Conservation (phyloP, 208 protist genomes). For the Kentomonas sorsogonicus region DNA sequence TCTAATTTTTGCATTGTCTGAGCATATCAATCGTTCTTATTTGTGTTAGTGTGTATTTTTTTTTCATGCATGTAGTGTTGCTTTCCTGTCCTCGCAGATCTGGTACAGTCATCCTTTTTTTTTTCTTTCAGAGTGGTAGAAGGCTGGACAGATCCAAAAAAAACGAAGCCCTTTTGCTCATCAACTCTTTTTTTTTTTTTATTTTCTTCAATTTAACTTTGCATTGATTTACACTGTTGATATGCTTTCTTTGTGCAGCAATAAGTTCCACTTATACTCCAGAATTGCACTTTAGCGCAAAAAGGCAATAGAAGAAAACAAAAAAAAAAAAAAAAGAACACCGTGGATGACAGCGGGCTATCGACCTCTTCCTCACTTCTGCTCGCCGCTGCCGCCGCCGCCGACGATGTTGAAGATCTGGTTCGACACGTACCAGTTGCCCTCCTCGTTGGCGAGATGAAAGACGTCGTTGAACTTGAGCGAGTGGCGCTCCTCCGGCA, state of each 20-base stretch:
- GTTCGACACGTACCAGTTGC: constrained; percentile 84
- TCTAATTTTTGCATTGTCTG: too few species aligned
- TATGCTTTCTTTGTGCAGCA: too few species aligned
- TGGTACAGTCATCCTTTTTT: too few species aligned
- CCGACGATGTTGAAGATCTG: constrained; percentile 88
- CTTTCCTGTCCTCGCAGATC: too few species aligned
- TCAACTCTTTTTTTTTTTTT: constrained; percentile 3
- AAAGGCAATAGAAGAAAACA: too few species aligned
- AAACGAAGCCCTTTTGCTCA: too few species aligned
- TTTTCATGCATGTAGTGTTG: neutral
- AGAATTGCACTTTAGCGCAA: too few species aligned
- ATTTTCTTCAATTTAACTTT: constrained; percentile 7
- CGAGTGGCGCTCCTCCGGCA: constrained; percentile 74
- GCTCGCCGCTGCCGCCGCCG: constrained; percentile 49
- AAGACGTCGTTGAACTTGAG: constrained; percentile 90
- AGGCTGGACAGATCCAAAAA: too few species aligned
- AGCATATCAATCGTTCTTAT: constrained; percentile 7
- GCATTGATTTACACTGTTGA: too few species aligned
- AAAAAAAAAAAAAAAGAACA: neutral
- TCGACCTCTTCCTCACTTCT: neutral
- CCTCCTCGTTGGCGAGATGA: constrained; percentile 63
- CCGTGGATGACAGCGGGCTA: neutral
- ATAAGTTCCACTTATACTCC: too few species aligned
- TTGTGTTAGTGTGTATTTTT: constrained; percentile 3
- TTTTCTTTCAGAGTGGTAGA: too few species aligned